Evolutionary conservation across 768 basidiomycete genomes (phyloP).

Genomic region (Macrolepiota albuminosa): DNA sequence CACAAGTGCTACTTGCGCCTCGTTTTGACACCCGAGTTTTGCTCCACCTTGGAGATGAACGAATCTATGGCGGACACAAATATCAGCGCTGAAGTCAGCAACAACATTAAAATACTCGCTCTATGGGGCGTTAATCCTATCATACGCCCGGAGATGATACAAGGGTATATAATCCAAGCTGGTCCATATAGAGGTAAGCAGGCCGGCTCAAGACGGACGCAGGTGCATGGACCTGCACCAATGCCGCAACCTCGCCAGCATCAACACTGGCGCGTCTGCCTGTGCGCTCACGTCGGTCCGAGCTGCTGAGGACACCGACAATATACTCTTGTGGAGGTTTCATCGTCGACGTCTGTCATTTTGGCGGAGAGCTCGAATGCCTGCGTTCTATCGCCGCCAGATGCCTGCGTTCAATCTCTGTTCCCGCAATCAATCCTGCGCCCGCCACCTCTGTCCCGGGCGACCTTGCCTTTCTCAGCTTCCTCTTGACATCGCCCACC

Average conservation of each 20-base stretch:
- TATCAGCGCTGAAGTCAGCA: not conserved
- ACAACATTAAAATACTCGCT: conserved; percentile 31
- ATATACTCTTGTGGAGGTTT: too few relatives aligned
- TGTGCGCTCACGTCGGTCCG: not conserved
- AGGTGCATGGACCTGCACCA: not conserved
- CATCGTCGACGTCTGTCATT: too few relatives aligned
- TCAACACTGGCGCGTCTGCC: too few relatives aligned
- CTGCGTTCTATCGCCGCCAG: not conserved
- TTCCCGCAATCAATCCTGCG: not conserved
- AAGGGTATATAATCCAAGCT: conserved; percentile 86
- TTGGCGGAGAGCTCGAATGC: too few relatives aligned
- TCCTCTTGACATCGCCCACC: not conserved
- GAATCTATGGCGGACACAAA: conserved; percentile 8
- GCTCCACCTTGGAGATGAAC: conserved; percentile 69
- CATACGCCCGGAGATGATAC: conserved; percentile 90
- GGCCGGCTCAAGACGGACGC: too few relatives aligned
- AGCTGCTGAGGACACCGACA: not conserved
- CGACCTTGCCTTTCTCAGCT: conserved; percentile 1
- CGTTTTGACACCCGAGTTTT: conserved; percentile 64
- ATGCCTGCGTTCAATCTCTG: not conserved
- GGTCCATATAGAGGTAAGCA: not conserved
- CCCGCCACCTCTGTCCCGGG: not conserved
- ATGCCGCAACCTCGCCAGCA: too few relatives aligned
- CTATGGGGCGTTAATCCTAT: conserved; percentile 79
- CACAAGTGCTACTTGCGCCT: conserved; percentile 84